Conservation (phyloP, 1,139 yeast species). For the Suhomyces maxii region DNA sequence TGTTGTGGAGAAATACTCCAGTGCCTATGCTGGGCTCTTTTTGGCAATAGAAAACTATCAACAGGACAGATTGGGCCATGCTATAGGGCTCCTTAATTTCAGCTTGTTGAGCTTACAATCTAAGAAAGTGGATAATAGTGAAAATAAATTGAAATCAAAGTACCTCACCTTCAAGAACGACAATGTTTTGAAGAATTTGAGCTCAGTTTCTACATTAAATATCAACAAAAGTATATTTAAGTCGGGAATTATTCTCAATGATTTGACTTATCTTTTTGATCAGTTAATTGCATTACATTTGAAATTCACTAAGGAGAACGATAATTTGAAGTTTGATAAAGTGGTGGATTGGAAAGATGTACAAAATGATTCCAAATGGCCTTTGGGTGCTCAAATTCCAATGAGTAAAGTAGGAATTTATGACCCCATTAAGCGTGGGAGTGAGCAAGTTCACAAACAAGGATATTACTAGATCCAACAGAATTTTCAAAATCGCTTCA, state of each 20-base stretch:
- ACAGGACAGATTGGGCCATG: constrained; percentile 41
- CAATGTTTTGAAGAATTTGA: constrained; percentile 29
- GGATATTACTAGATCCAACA: background rate
- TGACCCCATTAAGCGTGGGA: constrained; percentile 5
- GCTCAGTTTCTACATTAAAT: constrained; percentile 39
- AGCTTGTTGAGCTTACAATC: constrained; percentile 42
- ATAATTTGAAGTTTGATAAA: constrained; percentile 39
- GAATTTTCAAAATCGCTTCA: no score
- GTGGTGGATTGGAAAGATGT: constrained; percentile 41
- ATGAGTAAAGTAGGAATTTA: constrained; percentile 15
- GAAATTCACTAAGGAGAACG: constrained; percentile 45
- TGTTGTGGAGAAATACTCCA: constrained; percentile 36
- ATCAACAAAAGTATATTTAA: constrained; percentile 37
- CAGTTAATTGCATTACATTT: constrained; percentile 38
- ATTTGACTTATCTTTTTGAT: constrained; percentile 40
- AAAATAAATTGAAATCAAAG: constrained; percentile 25
- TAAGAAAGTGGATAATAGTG: constrained; percentile 22
- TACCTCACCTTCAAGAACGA: constrained; percentile 33
- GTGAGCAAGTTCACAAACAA: background rate
- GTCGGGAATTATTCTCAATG: constrained; percentile 40
- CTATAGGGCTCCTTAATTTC: constrained; percentile 44
- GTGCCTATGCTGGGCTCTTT: constrained; percentile 46
- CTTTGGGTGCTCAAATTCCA: constrained; percentile 44
- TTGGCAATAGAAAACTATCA: constrained; percentile 45
- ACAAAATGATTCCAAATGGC: constrained; percentile 46